These are phyloP conservation scores for Tetrapyrgos nigripes DNA, from an alignment of 1,284 basidiomycete species.

Conservation along the genomic window DNA sequence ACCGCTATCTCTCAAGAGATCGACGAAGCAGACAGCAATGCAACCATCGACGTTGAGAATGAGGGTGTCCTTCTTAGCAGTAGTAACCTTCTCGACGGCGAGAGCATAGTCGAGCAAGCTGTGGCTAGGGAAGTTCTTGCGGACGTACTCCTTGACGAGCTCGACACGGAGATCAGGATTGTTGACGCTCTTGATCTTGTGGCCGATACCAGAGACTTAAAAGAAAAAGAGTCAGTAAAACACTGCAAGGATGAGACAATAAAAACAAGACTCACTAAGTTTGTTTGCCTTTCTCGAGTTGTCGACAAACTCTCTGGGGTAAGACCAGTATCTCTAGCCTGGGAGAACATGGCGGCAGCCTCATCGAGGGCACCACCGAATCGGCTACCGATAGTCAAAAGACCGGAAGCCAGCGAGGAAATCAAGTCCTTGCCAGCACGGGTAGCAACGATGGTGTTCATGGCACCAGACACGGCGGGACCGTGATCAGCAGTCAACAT, in stretches of 20 bases:
- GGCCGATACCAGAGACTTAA: constrained; percentile 94
- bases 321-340: constrained; percentile 88
- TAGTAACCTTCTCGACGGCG: constrained; percentile 97
- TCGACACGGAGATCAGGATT: constrained; percentile 97
- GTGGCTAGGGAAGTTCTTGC: constrained; percentile 95
- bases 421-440: constrained; percentile 99
- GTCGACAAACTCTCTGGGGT: constrained; percentile 99
- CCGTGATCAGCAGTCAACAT: constrained; percentile 99
- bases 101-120: constrained; percentile 97
- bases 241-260: neutral
- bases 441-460: constrained; percentile 99
- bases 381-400: constrained; percentile 94
- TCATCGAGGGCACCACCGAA: constrained; percentile 99
- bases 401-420: constrained; percentile 94
- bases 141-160: constrained; percentile 97
- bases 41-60: constrained; percentile 98
- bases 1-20: constrained; percentile 91
- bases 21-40: constrained; percentile 98
- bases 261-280: constrained; percentile 68
- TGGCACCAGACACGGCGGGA: constrained; percentile 96
- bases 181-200: constrained; percentile 99
- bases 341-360: constrained; percentile 95
- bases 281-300: constrained; percentile 95
- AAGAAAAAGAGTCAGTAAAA: constrained; percentile 4
- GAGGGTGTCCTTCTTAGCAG: constrained; percentile 96